A percentile compares a stretch with the other conserved stretches of the same genome.
Conservation (phyloP, 1,284 basidiomycete genomes). For the Leucoagaricus sp. region DNA sequence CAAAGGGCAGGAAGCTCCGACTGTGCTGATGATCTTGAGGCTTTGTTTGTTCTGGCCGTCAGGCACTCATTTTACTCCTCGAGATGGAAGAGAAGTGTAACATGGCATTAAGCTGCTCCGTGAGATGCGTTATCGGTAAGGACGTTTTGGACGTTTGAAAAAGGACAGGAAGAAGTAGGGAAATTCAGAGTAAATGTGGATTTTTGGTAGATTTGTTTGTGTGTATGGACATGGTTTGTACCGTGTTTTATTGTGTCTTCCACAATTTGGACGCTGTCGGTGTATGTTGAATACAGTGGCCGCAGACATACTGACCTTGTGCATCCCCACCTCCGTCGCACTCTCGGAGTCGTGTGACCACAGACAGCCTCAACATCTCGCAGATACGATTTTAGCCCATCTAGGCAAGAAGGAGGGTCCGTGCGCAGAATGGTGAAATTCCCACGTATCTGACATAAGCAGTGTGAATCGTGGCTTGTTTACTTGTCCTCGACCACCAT, state of each 20-base stretch:
- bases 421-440: slow-evolving; percentile 40
- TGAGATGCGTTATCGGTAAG: too few relatives aligned
- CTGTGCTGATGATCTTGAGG: too few relatives aligned
- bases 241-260: slow-evolving; percentile 76
- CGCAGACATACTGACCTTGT: slow-evolving; percentile 40
- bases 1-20: too few relatives aligned
- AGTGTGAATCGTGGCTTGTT: slow-evolving; percentile 39
- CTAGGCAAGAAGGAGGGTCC: slow-evolving; percentile 31
- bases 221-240: slow-evolving; percentile 40
- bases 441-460: slow-evolving; percentile 51
- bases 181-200: neutral
- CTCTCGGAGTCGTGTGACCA: slow-evolving; percentile 14
- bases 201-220: slow-evolving; percentile 23
- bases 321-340: slow-evolving; percentile 29
- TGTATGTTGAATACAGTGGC: slow-evolving; percentile 57
- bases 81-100: too few relatives aligned
- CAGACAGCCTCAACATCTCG: slow-evolving; percentile 3
- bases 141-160: neutral
- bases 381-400: neutral
- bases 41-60: too few relatives aligned
- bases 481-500: slow-evolving; percentile 43
- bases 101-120: too few relatives aligned
- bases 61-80: too few relatives aligned
- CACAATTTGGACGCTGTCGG: slow-evolving; percentile 67
- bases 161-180: neutral